These are phyloP conservation scores for Aspergillus sp. DNA, from an alignment of 2,329 filamentous ascomycete genomes.

Conservation along the genomic window DNA sequence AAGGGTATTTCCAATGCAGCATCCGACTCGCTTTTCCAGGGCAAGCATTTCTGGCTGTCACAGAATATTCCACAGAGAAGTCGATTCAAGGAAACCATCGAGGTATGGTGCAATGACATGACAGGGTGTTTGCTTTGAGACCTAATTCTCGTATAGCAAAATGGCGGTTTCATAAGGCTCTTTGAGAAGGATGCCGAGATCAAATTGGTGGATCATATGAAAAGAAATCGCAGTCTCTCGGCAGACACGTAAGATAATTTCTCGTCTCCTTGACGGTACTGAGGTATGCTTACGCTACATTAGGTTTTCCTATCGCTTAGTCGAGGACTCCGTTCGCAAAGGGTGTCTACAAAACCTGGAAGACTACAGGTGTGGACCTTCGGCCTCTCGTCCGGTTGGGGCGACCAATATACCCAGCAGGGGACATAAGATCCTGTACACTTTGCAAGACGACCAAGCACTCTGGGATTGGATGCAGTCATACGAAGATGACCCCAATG, in stretches of 20 bases:
- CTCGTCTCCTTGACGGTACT: not conserved
- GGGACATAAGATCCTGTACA: conserved; percentile 35
- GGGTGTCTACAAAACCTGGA: conserved; percentile 51
- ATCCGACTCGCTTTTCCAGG: conserved; percentile 48
- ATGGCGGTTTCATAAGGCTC: conserved; percentile 56
- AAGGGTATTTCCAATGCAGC: not conserved
- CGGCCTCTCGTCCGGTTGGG: conserved; percentile 45
- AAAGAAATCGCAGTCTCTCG: conserved; percentile 43
- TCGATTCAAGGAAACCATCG: conserved; percentile 50
- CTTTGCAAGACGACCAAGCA: conserved; percentile 45
- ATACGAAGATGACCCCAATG: conserved; percentile 31
- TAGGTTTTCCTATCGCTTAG: conserved; percentile 58
- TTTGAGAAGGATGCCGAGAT: conserved; percentile 59
- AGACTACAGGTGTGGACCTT: conserved; percentile 48
- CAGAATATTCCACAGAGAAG: conserved; percentile 53
- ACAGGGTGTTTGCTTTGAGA: not conserved
- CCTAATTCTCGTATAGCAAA: conserved; percentile 33
- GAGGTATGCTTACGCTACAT: conserved; percentile 7
- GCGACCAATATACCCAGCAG: conserved; percentile 39
- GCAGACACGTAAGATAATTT: conserved; percentile 45
- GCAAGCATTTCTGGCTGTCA: conserved; percentile 59
- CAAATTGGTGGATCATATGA: conserved; percentile 58
- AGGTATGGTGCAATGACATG: conserved; percentile 25
- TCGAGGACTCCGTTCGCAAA: conserved; percentile 54
- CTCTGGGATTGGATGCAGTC: conserved; percentile 46